Conservation (phyloP, 495 filamentous ascomycete genomes). For the Parathielavia appendiculata region DNA sequence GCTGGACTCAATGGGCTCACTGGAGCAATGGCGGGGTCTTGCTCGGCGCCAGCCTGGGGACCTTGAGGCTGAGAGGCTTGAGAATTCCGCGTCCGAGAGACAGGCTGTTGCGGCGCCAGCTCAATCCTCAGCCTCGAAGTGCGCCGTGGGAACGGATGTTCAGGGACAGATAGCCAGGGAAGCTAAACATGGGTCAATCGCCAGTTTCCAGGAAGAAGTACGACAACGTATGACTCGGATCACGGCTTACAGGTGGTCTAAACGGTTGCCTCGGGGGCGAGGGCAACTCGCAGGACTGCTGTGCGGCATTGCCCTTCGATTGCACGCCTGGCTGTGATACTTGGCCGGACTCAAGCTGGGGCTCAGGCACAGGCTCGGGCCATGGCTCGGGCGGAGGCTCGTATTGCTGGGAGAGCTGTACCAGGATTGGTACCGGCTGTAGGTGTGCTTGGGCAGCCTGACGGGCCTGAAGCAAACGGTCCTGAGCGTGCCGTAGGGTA, state of each 20-base stretch:
- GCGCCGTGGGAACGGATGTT: conserved; percentile 58
- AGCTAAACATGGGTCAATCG: conserved; percentile 46
- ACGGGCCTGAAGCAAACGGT: neutral
- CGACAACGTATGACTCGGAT: neutral
- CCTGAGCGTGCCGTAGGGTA: neutral
- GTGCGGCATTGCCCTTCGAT: neutral
- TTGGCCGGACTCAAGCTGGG: neutral
- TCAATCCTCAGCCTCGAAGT: conserved; percentile 33
- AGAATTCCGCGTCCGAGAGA: neutral
- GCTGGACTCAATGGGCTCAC: too few species aligned
- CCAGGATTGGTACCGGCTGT: neutral
- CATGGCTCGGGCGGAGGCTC: conserved; percentile 7
- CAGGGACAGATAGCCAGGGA: conserved; percentile 73
- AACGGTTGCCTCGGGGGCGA: conserved; percentile 42
- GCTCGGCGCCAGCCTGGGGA: too few species aligned
- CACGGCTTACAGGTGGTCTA: conserved; percentile 57
- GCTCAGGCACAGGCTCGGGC: neutral
- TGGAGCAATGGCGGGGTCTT: too few species aligned
- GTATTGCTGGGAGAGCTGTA: neutral
- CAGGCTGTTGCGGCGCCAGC: neutral
- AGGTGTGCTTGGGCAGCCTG: neutral
- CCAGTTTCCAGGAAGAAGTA: neutral
- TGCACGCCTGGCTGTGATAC: conserved; percentile 4
- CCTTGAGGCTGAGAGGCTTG: neutral
- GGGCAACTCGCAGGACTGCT: conserved; percentile 1